A percentile compares a stretch with the other conserved stretches of the same genome.
Conservation (phyloP, 306 rosid genomes). For the Casuarina equisetifolia region DNA sequence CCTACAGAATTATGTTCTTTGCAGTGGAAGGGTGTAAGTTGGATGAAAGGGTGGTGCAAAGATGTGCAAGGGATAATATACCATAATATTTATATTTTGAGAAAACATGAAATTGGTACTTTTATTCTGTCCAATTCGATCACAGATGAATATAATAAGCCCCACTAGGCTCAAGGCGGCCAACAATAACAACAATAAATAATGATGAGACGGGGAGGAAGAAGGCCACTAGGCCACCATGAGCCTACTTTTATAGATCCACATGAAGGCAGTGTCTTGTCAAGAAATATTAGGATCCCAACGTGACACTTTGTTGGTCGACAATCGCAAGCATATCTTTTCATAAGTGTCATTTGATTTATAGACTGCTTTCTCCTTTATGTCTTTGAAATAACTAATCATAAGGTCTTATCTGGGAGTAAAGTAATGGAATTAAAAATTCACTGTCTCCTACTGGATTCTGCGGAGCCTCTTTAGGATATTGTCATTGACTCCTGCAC, state of each 20-base stretch:
- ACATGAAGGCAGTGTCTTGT: slow-evolving; percentile 46
- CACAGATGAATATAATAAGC: not conserved
- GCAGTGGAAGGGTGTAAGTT: too few relatives aligned
- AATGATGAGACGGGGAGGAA: not conserved
- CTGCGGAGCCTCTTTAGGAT: not conserved
- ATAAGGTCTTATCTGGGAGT: not conserved
- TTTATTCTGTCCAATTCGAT: not conserved
- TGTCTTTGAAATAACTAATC: not conserved
- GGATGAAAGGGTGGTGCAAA: too few relatives aligned
- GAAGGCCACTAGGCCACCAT: slow-evolving; percentile 33
- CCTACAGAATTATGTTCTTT: too few relatives aligned
- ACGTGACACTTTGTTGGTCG: slow-evolving; percentile 16
- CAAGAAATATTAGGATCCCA: slow-evolving; percentile 26
- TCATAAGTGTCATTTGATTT: not conserved
- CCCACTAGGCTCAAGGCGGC: not conserved
- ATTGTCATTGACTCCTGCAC: not conserved
- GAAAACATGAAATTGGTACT: too few relatives aligned
- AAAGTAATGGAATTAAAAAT: not conserved
- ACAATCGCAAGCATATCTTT: slow-evolving; percentile 14
- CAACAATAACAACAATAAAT: slow-evolving; percentile 3
- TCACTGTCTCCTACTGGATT: not conserved
- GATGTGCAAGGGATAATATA: too few relatives aligned
- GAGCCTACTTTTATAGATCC: slow-evolving; percentile 52
- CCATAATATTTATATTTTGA: too few relatives aligned
- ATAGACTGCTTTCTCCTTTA: not conserved